Base-by-base conservation (phyloP, 768 basidiomycete species). In the Saitozyma podzolica region DNA sequence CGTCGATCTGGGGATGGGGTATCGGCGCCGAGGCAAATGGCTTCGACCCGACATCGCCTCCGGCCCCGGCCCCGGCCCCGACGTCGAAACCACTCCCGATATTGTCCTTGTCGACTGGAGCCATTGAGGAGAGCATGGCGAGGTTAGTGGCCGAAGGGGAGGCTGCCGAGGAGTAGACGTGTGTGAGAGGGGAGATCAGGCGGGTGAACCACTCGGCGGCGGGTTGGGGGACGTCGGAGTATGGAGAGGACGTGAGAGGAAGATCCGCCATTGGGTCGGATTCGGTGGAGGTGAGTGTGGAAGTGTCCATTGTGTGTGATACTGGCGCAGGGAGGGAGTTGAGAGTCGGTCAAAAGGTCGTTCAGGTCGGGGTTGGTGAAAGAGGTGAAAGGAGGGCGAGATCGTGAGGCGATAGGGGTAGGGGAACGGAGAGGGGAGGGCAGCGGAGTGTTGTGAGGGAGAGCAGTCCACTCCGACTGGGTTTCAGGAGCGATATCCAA, bases 121-220 rank as follows among this genome's bases (percentile, higher is more conserved):
- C 29, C 29, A 29, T 5, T 29, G 29, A 5, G 29, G 29, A 5
- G 29, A 29, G 29, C 29, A 29, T 29, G 29, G 29, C 29, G 29
- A 29, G 29, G 29, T 29, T 29, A 2, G 65, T 39, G 9, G 54
- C 54, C 14, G 59, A 54, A n/a, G 47, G 11, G 40, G 56, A 45
- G 3, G 54, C 42, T 1, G 52, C 50, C 9, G 56, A 42, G 39
- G 37, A 42, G 49, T 54, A 20, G 8, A 57, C 40, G 56, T 63
- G 50, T 29, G 68, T 70, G 40, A 70, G 48, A 2, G 68, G 68
- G 4, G 68, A 63, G 13, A 70, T 60, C 16, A 70, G 58, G 2
- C 59, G 54, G 20, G 68, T 64, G 56, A 66, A 64, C 68, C 68
- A 70, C 47, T 66, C 65, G 6, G 42, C 56, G 10, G 49, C 61